Base-by-base conservation (phyloP, 108 stramenopile genomes). In the Discostella pseudostelligera region DNA sequence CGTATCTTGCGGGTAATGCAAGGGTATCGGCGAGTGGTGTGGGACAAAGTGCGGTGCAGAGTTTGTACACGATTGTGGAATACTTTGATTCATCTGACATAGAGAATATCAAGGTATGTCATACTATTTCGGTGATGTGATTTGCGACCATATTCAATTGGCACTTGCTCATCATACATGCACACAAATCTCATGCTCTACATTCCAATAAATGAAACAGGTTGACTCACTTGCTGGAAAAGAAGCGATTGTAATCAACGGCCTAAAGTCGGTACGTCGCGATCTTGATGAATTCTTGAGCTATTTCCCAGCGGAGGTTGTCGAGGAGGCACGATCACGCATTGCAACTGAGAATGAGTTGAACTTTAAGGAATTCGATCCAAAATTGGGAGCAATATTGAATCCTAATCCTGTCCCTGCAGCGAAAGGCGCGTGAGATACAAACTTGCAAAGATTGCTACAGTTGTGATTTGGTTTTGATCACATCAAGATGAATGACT, bases 21-120 rank as follows among this genome's bases (percentile, higher is more conserved):
- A 72, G 80, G n/a, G 57, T 88, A 17, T 46, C 71, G 35, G 87
- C 87, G 16, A 76, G 83, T 43, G 81, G 83, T 29, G 74, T 78
- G 20, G 86, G 87, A 22, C 81, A 80, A 45, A 71, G 57, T 57
- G 89, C 85, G 1, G 89, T 92, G 9, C 86, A 86, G 62, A 79
- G 78, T 73, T 80, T 95, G 11, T 81, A 84, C 55, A 89, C 89
- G 2, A 90, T 95, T 62, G 56, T 92, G 47, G 94, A 95, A 49
- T 95, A 95, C 62, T 95, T 95, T 70, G 94, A 95, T 76, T 69
- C 85, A n/a, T 61, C 72, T 11, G 87, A 90, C 74, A 83, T 87
- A 0, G 78, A 90, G 53, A 88, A 87, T 67, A 78, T 95, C 53
- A 92, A 92, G 83, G 88, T 92, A 37, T 13, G 81, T 56, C 8